Percentiles rank a stretch among this genome's conserved stretches.
These are phyloP conservation scores for Candida silvatica DNA, from an alignment of 805 yeast species.

Conservation along the genomic window DNA sequence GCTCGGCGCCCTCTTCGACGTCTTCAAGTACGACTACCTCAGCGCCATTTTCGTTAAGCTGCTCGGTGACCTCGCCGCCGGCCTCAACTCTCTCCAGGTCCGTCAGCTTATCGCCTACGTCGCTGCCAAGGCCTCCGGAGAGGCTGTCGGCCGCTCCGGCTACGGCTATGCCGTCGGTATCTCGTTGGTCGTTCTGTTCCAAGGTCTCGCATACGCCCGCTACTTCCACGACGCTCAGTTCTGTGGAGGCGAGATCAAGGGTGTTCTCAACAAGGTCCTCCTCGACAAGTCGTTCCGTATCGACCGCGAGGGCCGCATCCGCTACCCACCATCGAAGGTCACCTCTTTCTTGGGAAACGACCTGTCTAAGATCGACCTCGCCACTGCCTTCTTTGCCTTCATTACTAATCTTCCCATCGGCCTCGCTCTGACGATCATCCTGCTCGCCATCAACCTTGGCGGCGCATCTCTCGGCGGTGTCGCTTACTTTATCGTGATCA, in stretches of 20 bases:
- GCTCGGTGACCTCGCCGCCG: slow-evolving; percentile 37
- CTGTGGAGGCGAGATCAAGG: slow-evolving; percentile 65
- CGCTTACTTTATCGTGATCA: slow-evolving; percentile 43
- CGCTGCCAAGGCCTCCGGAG: slow-evolving; percentile 37
- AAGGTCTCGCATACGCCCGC: slow-evolving; percentile 48
- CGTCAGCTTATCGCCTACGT: slow-evolving; percentile 58
- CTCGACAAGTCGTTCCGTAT: slow-evolving; percentile 60
- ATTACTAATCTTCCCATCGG: slow-evolving; percentile 57
- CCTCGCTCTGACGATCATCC: slow-evolving; percentile 50
- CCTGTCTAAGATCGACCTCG: slow-evolving; percentile 70
- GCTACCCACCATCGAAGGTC: slow-evolving; percentile 59
- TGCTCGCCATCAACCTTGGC: slow-evolving; percentile 63
- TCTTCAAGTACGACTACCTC: slow-evolving; percentile 39
- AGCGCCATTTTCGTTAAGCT: slow-evolving; percentile 33
- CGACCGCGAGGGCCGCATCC: slow-evolving; percentile 46
- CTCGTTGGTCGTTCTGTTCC: slow-evolving; percentile 40
- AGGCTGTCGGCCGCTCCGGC: slow-evolving; percentile 44
- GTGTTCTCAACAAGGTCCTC: slow-evolving; percentile 62
- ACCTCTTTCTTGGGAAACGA: slow-evolving; percentile 80
- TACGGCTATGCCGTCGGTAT: slow-evolving; percentile 73
- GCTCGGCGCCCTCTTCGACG: slow-evolving; percentile 36
- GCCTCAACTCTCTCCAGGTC: slow-evolving; percentile 60
- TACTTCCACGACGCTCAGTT: slow-evolving; percentile 52
- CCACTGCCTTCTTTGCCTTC: slow-evolving; percentile 61
- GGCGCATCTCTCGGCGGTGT: slow-evolving; percentile 66